Evolutionary conservation across 441 rosid genomes (phyloP).

Genomic region (Rhodomyrtus psidioides): DNA sequence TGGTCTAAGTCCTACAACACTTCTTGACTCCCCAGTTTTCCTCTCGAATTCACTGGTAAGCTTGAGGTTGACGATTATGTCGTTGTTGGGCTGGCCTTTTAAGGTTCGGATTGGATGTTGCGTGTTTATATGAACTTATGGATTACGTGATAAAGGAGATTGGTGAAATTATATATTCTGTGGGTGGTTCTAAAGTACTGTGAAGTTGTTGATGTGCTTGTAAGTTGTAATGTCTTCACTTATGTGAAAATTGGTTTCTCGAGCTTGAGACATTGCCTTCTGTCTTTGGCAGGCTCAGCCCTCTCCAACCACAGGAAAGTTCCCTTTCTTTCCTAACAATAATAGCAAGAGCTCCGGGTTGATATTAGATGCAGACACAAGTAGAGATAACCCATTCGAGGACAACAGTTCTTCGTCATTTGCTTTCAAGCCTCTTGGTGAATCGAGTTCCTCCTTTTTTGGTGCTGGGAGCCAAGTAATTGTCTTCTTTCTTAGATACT

Average conservation of each 20-base stretch:
- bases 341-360: constrained; percentile 22
- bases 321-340: constrained; percentile 46
- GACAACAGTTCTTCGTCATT: constrained; percentile 53
- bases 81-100: neutral
- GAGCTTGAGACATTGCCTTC: neutral
- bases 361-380: constrained; percentile 35
- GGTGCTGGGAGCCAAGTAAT: constrained; percentile 48
- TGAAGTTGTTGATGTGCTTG: neutral
- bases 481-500: neutral
- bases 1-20: constrained; percentile 66
- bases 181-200: neutral
- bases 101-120: neutral
- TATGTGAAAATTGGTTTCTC: neutral
- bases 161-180: neutral
- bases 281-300: constrained; percentile 69
- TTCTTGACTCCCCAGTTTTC: constrained; percentile 66
- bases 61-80: neutral
- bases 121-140: neutral
- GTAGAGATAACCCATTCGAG: constrained; percentile 53
- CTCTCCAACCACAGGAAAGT: constrained; percentile 95
- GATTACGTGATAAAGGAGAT: neutral
- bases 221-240: neutral
- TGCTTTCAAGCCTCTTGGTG: constrained; percentile 67
- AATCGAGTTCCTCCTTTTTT: constrained; percentile 41
- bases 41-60: constrained; percentile 63